Evolutionary conservation across 257 asterid species (phyloP), one percentile per base, ranked within the genome.

Genomic region (Knoxia roxburghii): DNA sequence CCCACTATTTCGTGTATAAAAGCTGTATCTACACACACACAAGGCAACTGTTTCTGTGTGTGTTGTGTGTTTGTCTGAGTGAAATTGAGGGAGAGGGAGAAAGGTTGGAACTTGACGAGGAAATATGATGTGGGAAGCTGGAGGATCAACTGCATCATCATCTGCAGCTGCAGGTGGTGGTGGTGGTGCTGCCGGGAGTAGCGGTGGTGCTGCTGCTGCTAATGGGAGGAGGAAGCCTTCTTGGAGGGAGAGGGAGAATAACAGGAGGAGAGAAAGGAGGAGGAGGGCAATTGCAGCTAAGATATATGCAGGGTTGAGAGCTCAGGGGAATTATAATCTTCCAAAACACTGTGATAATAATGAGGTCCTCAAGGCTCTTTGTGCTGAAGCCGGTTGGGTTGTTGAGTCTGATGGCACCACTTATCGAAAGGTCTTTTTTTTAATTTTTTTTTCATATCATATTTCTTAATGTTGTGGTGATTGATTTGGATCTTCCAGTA

Each of bases 381-480:
- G 99, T 72, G 70, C 84, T 69, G 98, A 94, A 67, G 98, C 96
- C 55, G 99, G 99, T 24, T 94, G 98, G 98, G 55, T 86, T 70
- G 99, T 94, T 52, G 95, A 94, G 57, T 82, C 98, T 27, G 99
- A 94, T 68, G 99, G 99, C 45, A 89, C 98, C 40, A 94, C 99
- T 74, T 91, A 94, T 68, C 83, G 98, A 68, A 94, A 84, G 99
- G 99, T 94, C 20, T 27, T 51, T 23, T 48, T n/a, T 26, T 32
- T 7, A 2, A 0, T n/a, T 62, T 26, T 61, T 20, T 43, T 43
- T 33, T n/a, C n/a, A n/a, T n/a, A n/a, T n/a, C n/a, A n/a, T n/a
- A 21, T 53, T 20, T 66, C 13, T 37, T n/a, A 58, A 27, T 24
- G 52, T 56, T 60, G 5, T 68, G 48, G 40, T 51, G 67, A 17